A percentile compares a stretch with the other conserved stretches of the same genome.
Evolutionary conservation across 352 stramenopile species (phyloP).

Genomic region (Pythium rhizo-oryzae): DNA sequence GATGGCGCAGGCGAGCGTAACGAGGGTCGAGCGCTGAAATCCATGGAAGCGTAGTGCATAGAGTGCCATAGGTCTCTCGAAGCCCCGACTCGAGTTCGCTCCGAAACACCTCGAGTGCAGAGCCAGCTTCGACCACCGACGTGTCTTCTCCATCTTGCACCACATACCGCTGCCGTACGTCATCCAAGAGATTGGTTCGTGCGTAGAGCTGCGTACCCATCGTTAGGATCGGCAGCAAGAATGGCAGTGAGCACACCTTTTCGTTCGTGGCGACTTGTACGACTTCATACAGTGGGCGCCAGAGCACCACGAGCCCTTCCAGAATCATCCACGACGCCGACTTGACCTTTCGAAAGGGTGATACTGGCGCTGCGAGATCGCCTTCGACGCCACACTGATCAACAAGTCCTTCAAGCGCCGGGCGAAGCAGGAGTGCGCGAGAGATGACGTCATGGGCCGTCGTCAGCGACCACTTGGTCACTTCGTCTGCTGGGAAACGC

Average conservation of each 20-base stretch:
- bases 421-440: slow-evolving; percentile 11
- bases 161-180: slow-evolving; percentile 24
- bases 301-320: slow-evolving; percentile 44
- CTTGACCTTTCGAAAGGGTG: background rate
- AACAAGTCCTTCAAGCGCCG: slow-evolving; percentile 13
- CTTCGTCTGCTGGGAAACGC: background rate
- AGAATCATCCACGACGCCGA: slow-evolving; percentile 28
- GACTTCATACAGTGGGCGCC: slow-evolving; percentile 48
- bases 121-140: background rate
- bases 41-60: slow-evolving; percentile 38
- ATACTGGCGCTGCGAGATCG: background rate
- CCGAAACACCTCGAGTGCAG: slow-evolving; percentile 22
- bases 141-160: background rate
- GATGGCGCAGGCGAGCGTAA: slow-evolving; percentile 45
- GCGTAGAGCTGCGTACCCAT: slow-evolving; percentile 41
- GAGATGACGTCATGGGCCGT: slow-evolving; percentile 20
- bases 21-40: slow-evolving; percentile 48
- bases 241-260: slow-evolving; percentile 38
- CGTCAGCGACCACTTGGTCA: slow-evolving; percentile 13
- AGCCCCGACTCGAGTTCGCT: slow-evolving; percentile 16
- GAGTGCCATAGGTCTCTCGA: slow-evolving; percentile 14
- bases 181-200: slow-evolving; percentile 34
- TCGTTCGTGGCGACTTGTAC: slow-evolving; percentile 40
- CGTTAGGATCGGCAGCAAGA: slow-evolving; percentile 40
- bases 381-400: background rate